These are phyloP conservation scores for Phytophthora megakarya DNA, from an alignment of 352 stramenopile genomes.

Conservation along the genomic window DNA sequence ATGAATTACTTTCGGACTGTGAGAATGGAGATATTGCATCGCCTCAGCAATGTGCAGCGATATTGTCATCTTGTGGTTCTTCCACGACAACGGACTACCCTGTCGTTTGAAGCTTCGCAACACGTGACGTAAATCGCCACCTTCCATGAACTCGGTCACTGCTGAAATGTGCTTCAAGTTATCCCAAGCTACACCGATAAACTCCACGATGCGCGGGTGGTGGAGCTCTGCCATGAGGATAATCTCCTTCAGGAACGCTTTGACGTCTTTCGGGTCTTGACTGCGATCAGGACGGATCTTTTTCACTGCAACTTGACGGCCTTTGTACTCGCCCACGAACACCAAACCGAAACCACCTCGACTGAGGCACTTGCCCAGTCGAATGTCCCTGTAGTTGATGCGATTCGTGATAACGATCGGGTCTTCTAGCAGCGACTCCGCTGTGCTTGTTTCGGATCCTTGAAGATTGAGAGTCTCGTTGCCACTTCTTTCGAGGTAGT, in stretches of 20 bases:
- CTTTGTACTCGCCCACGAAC: slow-evolving; percentile 42
- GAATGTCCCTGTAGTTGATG: slow-evolving; percentile 50
- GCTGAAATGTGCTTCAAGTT: slow-evolving; percentile 44
- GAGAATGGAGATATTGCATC: slow-evolving; percentile 51
- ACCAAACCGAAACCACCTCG: slow-evolving; percentile 53
- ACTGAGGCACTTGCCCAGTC: slow-evolving; percentile 43
- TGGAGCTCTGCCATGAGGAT: slow-evolving; percentile 45
- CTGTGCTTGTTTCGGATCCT: slow-evolving; percentile 27
- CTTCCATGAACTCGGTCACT: slow-evolving; percentile 56
- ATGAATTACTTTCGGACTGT: slow-evolving; percentile 48
- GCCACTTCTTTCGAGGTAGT: slow-evolving; percentile 29
- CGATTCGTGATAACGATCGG: slow-evolving; percentile 50
- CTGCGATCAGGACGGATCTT: slow-evolving; percentile 42
- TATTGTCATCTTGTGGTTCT: slow-evolving; percentile 43
- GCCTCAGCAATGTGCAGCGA: slow-evolving; percentile 53
- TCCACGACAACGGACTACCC: slow-evolving; percentile 39
- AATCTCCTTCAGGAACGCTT: slow-evolving; percentile 50
- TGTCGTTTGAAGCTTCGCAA: slow-evolving; percentile 41
- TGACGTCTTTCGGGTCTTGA: slow-evolving; percentile 38
- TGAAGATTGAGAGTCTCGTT: slow-evolving; percentile 37
- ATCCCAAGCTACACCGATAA: slow-evolving; percentile 52
- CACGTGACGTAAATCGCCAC: slow-evolving; percentile 49
- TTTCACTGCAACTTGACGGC: slow-evolving; percentile 47
- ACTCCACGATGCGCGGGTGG: slow-evolving; percentile 49
- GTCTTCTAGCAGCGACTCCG: slow-evolving; percentile 41